Base-by-base conservation (phyloP, 2,329 filamentous ascomycete genomes). In the Penicillium nordicum region DNA sequence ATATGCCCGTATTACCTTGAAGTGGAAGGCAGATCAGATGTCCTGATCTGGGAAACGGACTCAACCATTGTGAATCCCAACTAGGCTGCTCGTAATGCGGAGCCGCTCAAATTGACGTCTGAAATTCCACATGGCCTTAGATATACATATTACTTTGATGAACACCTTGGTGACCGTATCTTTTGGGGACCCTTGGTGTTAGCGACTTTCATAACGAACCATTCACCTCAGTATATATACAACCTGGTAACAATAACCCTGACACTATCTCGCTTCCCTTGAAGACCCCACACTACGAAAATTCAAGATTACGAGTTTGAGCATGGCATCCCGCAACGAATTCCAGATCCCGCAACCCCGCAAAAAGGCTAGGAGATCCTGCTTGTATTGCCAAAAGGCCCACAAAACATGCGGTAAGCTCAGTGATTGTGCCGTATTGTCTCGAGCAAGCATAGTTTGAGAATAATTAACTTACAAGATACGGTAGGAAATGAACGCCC, bases 331-430 rank as follows among this genome's bases (percentile, higher is more conserved):
- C 8, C 44, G 8, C 9, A 42, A 18, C 25, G 48, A 55, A 16
- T 30, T 29, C 18, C 25, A 45, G 12, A 36, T 30, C 9, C 6
- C 21, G 3, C 32, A 16, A 1, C 43, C 43, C 6, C 59, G 59
- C 4, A 48, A 40, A 37, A 59, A 57, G 29, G 59, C 59, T 12
- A 50, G 47, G 18, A 45, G 57, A 44, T 61, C 59, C 1, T 61
- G 59, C 18, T 36, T 46, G 8, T 52, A 59, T 30, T 61, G 59
- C 8, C 59, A 57, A 37, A 50, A 45, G 36, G 51, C 57, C 18
- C 59, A 59, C 16, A 59, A 57, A 49, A 59, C 59, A 32, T 61
- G 59, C 36, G 57, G 59, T 59, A 43, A 25, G 57, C n/a, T 6
- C 1, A 34, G 1, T 2, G 41, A 43, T 18, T 10, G 16, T 1